phyloP scores from a whole-genome alignment of 2,329 filamentous ascomycete species.

The Apiospora sp. region DNA sequence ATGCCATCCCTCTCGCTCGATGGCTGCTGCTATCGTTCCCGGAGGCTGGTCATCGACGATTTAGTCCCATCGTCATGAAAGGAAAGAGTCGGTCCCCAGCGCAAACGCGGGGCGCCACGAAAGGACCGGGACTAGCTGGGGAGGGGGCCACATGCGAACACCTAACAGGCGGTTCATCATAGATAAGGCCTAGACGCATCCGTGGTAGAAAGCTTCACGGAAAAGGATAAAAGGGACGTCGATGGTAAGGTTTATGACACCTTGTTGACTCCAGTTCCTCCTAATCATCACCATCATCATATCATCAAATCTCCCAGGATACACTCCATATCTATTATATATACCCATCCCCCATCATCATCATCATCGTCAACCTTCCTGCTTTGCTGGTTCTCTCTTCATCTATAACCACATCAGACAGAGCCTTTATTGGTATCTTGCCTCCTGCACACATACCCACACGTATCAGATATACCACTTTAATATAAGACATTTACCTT shows the following conservation, averaged over 20 bases:
- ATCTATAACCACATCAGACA: constrained; percentile 28
- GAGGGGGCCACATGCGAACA: constrained; percentile 15
- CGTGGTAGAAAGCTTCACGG: neutral
- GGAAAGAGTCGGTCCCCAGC: neutral
- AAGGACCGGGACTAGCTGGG: neutral
- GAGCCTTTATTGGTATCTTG: constrained; percentile 17
- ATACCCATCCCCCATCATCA: neutral
- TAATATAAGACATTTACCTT: neutral
- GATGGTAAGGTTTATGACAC: neutral
- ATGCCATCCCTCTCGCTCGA: neutral
- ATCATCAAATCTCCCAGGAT: neutral
- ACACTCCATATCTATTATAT: neutral
- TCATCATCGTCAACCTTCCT: neutral
- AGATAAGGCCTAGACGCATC: constrained; percentile 20
- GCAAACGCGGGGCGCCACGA: constrained; percentile 8
- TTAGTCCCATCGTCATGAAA: constrained; percentile 1
- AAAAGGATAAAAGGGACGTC: constrained; percentile 14
- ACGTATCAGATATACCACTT: neutral
- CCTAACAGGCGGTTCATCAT: neutral
- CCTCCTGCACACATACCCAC: neutral
- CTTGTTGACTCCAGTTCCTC: constrained; percentile 7
- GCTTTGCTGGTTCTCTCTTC: constrained; percentile 19
- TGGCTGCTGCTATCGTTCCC: neutral
- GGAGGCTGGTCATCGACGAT: constrained; percentile 2
- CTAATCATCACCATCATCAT: neutral